Evolutionary conservation across 495 filamentous ascomycete genomes (phyloP).

Genomic region (Clohesyomyces aquaticus): DNA sequence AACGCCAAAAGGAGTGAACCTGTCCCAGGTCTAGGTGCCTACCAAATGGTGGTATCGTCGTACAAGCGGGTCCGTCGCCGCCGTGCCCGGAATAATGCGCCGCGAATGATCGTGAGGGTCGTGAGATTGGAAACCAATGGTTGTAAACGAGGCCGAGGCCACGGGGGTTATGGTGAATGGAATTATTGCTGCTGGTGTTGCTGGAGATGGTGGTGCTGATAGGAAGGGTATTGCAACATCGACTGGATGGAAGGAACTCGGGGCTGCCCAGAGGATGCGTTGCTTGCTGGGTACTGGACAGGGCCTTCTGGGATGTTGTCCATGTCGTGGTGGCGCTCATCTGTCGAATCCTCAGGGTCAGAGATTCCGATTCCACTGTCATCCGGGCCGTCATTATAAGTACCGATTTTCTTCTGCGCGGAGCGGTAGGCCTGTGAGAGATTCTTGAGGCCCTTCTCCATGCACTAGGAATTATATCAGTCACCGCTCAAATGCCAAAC

Average conservation of each 20-base stretch:
- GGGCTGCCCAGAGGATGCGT: slow-evolving; percentile 5
- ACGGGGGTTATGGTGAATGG: not conserved
- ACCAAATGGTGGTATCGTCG: not conserved
- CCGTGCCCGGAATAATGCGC: not conserved
- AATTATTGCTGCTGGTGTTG: slow-evolving; percentile 3
- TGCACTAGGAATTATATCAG: slow-evolving; percentile 48
- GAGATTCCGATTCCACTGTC: slow-evolving; percentile 42
- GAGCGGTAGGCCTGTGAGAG: slow-evolving; percentile 51
- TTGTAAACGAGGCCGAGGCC: not conserved
- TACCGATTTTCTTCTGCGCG: slow-evolving; percentile 43
- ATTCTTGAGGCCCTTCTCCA: slow-evolving; percentile 58
- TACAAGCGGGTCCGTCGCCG: not conserved
- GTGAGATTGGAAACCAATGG: slow-evolving; percentile 5
- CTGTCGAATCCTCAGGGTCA: slow-evolving; percentile 39
- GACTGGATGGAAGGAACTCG: slow-evolving; percentile 40
- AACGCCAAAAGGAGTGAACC: slow-evolving; percentile 26
- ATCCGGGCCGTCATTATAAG: slow-evolving; percentile 31
- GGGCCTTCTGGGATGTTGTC: slow-evolving; percentile 8
- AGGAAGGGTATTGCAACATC: slow-evolving; percentile 27
- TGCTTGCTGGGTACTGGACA: not conserved
- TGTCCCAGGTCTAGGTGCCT: slow-evolving; percentile 28
- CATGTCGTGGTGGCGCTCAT: slow-evolving; percentile 27
- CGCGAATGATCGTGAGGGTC: slow-evolving; percentile 25
- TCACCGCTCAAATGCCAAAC: no score
- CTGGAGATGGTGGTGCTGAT: not conserved